These are phyloP conservation scores for Tirmania nivea DNA, from an alignment of 495 filamentous ascomycete species.

Conservation along the genomic window DNA sequence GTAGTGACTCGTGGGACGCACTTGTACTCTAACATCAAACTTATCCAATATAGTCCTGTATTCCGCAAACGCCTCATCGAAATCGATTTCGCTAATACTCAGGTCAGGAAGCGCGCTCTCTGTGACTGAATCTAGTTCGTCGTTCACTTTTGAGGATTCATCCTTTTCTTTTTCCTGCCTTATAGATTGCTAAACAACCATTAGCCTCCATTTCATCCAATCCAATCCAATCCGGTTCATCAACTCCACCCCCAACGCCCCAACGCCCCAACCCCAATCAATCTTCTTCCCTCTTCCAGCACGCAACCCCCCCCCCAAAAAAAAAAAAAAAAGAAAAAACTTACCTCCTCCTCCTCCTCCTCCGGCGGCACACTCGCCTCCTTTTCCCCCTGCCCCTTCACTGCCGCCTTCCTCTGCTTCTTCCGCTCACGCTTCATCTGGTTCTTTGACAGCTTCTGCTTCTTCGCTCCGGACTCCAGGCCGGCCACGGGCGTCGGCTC, in stretches of 20 bases:
- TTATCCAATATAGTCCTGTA: constrained; percentile 61
- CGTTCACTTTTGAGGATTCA: constrained; percentile 18
- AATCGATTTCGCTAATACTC: constrained; percentile 20
- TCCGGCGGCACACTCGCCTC: constrained; percentile 10
- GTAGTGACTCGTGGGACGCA: background rate
- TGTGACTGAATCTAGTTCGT: constrained; percentile 21
- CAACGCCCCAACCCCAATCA: no score
- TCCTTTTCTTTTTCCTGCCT: constrained; percentile 17
- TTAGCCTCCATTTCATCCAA: no score
- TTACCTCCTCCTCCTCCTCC: constrained; percentile 16
- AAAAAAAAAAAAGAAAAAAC: constrained; percentile 1
- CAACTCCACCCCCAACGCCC: constrained; percentile 8
- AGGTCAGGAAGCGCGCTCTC: constrained; percentile 25
- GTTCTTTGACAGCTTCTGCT: constrained; percentile 54
- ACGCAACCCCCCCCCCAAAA: background rate
- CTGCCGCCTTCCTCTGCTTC: constrained; percentile 56
- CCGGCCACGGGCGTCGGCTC: background rate
- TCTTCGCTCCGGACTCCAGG: constrained; percentile 11
- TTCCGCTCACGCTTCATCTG: constrained; percentile 70
- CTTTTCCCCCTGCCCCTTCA: constrained; percentile 20
- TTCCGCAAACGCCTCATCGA: constrained; percentile 47
- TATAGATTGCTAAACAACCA: background rate
- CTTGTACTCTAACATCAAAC: constrained; percentile 30
- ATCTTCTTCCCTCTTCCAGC: constrained; percentile 7
- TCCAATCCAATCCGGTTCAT: constrained; percentile 1